phyloP scores from a whole-genome alignment of 1,139 yeast species.

The Debaryomyces sp. region DNA sequence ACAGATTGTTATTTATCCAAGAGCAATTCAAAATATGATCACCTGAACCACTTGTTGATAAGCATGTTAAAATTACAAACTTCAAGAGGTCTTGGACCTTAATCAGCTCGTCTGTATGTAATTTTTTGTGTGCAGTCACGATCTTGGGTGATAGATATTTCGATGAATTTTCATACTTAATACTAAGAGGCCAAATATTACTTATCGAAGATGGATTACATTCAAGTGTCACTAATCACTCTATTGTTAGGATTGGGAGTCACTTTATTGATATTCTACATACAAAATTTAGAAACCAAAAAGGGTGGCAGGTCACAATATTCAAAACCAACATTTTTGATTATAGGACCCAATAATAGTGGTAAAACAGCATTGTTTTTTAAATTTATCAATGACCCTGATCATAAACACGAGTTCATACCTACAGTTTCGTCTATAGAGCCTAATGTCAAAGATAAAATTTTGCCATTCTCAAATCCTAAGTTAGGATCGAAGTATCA shows the following conservation, averaged over 20 bases:
- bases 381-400: conserved; percentile 23
- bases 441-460: conserved; percentile 32
- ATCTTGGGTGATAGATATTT: not conserved
- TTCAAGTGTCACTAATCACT: conserved; percentile 26
- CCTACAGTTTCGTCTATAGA: conserved; percentile 50
- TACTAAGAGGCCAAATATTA: not conserved
- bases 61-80: too few species aligned
- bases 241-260: conserved; percentile 26
- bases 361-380: conserved; percentile 77
- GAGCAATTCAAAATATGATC: too few species aligned
- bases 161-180: not conserved
- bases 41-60: too few species aligned
- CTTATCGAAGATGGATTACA: conserved; percentile 24
- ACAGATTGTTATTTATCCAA: too few species aligned
- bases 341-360: conserved; percentile 69
- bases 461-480: conserved; percentile 38
- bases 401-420: conserved; percentile 14
- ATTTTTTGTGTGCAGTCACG: not conserved
- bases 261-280: conserved; percentile 24
- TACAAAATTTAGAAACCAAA: conserved; percentile 23
- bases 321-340: conserved; percentile 58
- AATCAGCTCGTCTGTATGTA: not conserved
- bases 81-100: not conserved
- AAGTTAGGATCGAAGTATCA: conserved; percentile 40
- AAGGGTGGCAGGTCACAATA: conserved; percentile 17